Base-by-base conservation (phyloP, 352 stramenopile genomes). In the Globisporangium emineosum region DNA sequence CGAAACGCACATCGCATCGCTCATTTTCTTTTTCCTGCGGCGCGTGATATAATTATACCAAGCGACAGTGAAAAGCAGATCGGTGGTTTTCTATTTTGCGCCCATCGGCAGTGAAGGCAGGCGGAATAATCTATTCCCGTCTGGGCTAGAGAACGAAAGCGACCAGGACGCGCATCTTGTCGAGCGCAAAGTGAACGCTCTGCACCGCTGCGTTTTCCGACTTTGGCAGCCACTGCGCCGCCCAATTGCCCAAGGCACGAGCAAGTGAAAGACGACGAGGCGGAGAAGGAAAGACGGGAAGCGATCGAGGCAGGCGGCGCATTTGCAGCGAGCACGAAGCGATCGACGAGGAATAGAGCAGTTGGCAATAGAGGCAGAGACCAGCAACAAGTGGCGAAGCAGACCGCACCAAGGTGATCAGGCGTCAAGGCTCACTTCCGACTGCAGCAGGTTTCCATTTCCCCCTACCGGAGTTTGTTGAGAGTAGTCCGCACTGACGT, bases 81-180 rank as follows among this genome's bases (percentile, higher is more conserved):
- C 35, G 6, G 49, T 33, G 25, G 49, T 21, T 35, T 35, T 55
- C 49, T 55, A 55, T 32, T 54, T 54, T 54, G 47, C 29, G 47
- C 47, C 23, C 2, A 17, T 13, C 49, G 23, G n/a, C 49, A 21
- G 21, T 12, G 2, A 37, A 29, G 10, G 4, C 47, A 6, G 1
- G 45, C 5, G n/a, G 2, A 8, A 9, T 6, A 19, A 7, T 23
- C 50, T 56, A 56, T 56, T 56, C 33, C 15, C 17, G 12, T 19
- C 23, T n/a, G n/a, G n/a, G n/a, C n/a, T n/a, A 21, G 17, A 56
- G 50, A 40, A 17, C 12, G 49, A 55, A 29, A 30, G 23, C 10
- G 29, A 57, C 23, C 29, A 42, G 51, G 29, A 19, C 19, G 9
- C 19, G 19, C 29, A 27, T 57, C 29, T 57, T 40, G 51, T 43